Conservation (phyloP, 2,329 filamentous ascomycete genomes). For the Colletotrichum melonis region DNA sequence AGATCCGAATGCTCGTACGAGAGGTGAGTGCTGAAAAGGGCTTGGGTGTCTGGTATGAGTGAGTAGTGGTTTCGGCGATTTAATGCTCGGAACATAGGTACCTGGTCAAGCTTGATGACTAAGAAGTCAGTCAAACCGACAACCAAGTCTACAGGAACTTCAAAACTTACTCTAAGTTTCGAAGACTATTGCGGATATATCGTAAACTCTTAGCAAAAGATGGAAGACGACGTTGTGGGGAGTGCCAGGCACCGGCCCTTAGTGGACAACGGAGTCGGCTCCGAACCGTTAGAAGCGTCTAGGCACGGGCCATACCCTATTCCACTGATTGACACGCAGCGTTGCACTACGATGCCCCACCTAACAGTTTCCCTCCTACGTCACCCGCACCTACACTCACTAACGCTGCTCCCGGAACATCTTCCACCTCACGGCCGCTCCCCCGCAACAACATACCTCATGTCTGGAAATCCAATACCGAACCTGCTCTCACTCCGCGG, state of each 20-base stretch:
- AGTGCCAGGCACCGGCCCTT: not conserved
- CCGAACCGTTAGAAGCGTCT: not conserved
- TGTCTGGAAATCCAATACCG: constrained; percentile 81
- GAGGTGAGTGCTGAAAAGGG: too few relatives aligned
- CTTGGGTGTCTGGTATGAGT: too few relatives aligned
- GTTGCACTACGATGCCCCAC: constrained; percentile 11
- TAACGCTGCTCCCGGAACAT: not conserved
- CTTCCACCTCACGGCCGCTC: not conserved
- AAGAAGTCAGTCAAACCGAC: too few relatives aligned
- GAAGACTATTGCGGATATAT: too few relatives aligned
- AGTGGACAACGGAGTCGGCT: not conserved
- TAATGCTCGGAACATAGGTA: too few relatives aligned
- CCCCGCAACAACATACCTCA: constrained; percentile 46
- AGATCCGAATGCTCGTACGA: not conserved
- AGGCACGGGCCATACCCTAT: not conserved
- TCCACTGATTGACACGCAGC: not conserved
- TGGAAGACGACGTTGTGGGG: not conserved
- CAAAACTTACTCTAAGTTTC: too few relatives aligned
- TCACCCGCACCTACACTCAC: constrained; percentile 2
- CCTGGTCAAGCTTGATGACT: too few relatives aligned
- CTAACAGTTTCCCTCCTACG: constrained; percentile 13
- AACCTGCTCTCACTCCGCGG: constrained; percentile 75
- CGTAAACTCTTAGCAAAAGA: not conserved
- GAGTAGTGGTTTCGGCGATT: too few relatives aligned
- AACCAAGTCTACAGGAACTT: too few relatives aligned